Evolutionary conservation across 192 early-diverging fungal species (phyloP).

Genomic region (Chytriomyces hyalinus): DNA sequence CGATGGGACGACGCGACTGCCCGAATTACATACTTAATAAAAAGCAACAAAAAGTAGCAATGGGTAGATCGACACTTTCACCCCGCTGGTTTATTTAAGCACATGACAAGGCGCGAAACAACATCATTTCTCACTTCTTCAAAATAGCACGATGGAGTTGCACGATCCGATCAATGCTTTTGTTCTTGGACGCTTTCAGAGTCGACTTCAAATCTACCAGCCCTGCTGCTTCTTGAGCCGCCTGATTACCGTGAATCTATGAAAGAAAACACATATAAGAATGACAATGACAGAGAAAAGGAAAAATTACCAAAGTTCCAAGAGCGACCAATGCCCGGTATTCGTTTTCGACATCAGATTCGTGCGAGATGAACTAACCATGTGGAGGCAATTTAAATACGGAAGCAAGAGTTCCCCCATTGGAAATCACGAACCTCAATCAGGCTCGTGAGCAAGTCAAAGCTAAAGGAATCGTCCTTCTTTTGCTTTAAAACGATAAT

Average conservation of each 20-base stretch:
- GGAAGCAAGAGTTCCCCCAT: not conserved
- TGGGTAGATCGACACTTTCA: too few species aligned
- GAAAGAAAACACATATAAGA: not conserved
- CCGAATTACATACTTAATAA: constrained; percentile 4
- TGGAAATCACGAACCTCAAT: constrained; percentile 48
- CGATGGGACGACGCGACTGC: not conserved
- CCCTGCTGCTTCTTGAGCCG: constrained; percentile 26
- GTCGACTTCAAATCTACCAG: constrained; percentile 21
- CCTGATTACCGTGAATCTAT: constrained; percentile 17
- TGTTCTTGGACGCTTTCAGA: constrained; percentile 26
- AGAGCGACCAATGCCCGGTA: constrained; percentile 65
- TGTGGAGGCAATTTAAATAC: not conserved
- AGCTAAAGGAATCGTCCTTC: constrained; percentile 54
- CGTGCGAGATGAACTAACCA: constrained; percentile 55
- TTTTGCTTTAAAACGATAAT: constrained; percentile 54
- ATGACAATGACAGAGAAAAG: not conserved
- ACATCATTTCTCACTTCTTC: constrained; percentile 22
- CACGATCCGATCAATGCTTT: constrained; percentile 19
- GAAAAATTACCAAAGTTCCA: constrained; percentile 63
- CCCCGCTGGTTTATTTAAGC: too few species aligned
- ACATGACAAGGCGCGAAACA: too few species aligned
- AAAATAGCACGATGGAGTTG: constrained; percentile 22
- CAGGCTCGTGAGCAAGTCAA: constrained; percentile 52
- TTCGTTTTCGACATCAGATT: constrained; percentile 65
- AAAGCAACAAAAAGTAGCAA: not conserved